Percentiles rank a stretch among this genome's conserved stretches.
These are phyloP conservation scores for Mycena amicta DNA, from an alignment of 768 basidiomycete genomes.

Conservation along the genomic window DNA sequence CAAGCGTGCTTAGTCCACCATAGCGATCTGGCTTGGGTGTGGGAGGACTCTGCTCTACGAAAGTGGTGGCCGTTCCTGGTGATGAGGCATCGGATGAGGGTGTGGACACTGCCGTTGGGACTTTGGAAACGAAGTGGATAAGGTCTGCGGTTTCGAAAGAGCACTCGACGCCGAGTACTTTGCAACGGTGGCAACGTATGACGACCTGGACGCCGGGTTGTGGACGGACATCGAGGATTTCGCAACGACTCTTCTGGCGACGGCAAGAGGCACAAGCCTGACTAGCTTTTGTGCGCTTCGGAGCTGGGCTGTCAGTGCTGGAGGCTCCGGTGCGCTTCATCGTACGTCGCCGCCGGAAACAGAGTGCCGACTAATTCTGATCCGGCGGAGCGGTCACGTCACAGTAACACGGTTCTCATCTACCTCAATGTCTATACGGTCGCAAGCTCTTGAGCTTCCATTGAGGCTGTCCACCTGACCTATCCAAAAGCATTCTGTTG, in stretches of 20 bases:
- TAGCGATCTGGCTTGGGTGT: neutral
- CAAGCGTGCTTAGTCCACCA: conserved; percentile 12
- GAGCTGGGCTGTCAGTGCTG: conserved; percentile 14
- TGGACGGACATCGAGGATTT: conserved; percentile 46
- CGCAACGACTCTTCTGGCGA: conserved; percentile 53
- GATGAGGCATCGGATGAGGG: neutral
- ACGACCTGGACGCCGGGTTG: conserved; percentile 1
- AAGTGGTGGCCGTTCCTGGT: neutral
- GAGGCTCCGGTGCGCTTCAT: conserved; percentile 20
- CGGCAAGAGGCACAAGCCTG: conserved; percentile 50
- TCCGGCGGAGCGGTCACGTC: neutral
- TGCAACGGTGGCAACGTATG: conserved; percentile 51
- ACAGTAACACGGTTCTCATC: no score
- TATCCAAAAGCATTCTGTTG: no score
- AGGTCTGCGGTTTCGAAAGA: conserved; percentile 44
- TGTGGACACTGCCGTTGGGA: conserved; percentile 1
- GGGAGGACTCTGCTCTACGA: neutral
- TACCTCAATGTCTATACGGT: no score
- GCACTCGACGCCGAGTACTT: conserved; percentile 47
- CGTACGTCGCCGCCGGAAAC: conserved; percentile 1
- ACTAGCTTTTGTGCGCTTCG: conserved; percentile 44
- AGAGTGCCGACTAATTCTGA: neutral
- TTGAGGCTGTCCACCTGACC: no score
- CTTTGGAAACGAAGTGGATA: conserved; percentile 25
- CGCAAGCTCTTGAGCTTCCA: no score